phyloP scores from a whole-genome alignment of 306 rosid species.

The Clitoria ternatea region DNA sequence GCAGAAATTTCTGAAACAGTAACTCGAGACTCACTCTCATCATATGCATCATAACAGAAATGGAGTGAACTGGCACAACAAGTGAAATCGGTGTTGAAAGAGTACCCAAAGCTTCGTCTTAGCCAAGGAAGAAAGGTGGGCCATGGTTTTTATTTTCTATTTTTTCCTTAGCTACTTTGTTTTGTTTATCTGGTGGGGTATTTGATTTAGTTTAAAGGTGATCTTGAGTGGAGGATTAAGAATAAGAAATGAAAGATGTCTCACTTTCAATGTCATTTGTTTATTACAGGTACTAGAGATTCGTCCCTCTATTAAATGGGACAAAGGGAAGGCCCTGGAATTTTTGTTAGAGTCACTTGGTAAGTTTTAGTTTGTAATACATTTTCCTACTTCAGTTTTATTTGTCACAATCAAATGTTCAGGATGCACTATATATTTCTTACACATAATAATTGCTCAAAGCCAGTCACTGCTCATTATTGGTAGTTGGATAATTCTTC shows the following conservation, averaged over 20 bases:
- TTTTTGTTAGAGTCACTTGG: slow-evolving; percentile 91
- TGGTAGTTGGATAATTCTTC: slow-evolving; percentile 21
- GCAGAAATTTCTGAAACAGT: neutral
- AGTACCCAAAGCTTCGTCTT: slow-evolving; percentile 76
- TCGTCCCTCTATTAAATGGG: slow-evolving; percentile 97
- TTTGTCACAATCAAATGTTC: slow-evolving; percentile 24
- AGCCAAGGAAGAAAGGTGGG: slow-evolving; percentile 91
- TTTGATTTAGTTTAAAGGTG: slow-evolving; percentile 15
- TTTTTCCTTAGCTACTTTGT: neutral
- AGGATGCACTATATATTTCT: neutral
- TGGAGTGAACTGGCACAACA: slow-evolving; percentile 75
- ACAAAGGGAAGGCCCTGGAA: slow-evolving; percentile 93
- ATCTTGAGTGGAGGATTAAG: neutral
- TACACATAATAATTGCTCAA: neutral
- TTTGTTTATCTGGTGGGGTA: slow-evolving; percentile 13
- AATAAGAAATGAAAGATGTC: slow-evolving; percentile 19
- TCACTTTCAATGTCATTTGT: slow-evolving; percentile 38
- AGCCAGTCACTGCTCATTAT: neutral
- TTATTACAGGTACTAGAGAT: slow-evolving; percentile 78
- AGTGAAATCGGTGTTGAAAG: slow-evolving; percentile 81
- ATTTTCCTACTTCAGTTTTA: neutral
- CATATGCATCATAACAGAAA: slow-evolving; percentile 41
- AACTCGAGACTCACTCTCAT: no score
- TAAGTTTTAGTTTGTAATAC: slow-evolving; percentile 38
- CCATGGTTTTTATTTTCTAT: slow-evolving; percentile 18